Conservation (phyloP, 1,139 yeast species). For the Suhomyces taliae region DNA sequence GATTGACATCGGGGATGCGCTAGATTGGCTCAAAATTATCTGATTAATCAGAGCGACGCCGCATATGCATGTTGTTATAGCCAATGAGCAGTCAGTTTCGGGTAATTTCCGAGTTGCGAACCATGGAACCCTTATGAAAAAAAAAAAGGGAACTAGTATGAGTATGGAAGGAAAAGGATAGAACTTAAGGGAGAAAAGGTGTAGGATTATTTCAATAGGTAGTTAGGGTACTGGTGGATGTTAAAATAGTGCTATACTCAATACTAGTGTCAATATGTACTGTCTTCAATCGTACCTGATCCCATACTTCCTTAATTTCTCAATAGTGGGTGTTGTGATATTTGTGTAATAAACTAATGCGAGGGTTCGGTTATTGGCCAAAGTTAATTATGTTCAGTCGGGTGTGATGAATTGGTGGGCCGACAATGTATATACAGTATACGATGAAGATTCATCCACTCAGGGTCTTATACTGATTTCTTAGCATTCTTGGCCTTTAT, state of each 20-base stretch:
- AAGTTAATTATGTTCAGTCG: neutral
- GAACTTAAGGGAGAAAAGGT: too few relatives aligned
- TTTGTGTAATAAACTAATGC: too few relatives aligned
- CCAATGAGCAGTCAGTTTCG: slow-evolving; percentile 1
- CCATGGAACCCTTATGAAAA: neutral
- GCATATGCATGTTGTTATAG: slow-evolving; percentile 2
- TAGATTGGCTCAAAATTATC: slow-evolving; percentile 5
- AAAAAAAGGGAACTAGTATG: neutral
- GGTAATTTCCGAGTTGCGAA: slow-evolving; percentile 1
- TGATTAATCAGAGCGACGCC: slow-evolving; percentile 4
- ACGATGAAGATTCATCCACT: neutral
- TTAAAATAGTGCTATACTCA: too few relatives aligned
- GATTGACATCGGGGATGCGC: neutral
- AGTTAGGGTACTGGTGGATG: too few relatives aligned
- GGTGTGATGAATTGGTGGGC: neutral
- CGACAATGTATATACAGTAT: neutral
- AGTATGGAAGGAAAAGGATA: too few relatives aligned
- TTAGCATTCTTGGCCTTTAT: too few relatives aligned
- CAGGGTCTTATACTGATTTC: too few relatives aligned
- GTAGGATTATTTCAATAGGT: too few relatives aligned
- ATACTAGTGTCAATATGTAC: too few relatives aligned
- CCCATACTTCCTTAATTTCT: too few relatives aligned
- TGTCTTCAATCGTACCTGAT: too few relatives aligned
- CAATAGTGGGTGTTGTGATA: too few relatives aligned
- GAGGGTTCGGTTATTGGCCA: neutral